A percentile compares a stretch with the other conserved stretches of the same genome.
Evolutionary conservation across 768 basidiomycete species (phyloP).

Genomic region (Russula olivacea): DNA sequence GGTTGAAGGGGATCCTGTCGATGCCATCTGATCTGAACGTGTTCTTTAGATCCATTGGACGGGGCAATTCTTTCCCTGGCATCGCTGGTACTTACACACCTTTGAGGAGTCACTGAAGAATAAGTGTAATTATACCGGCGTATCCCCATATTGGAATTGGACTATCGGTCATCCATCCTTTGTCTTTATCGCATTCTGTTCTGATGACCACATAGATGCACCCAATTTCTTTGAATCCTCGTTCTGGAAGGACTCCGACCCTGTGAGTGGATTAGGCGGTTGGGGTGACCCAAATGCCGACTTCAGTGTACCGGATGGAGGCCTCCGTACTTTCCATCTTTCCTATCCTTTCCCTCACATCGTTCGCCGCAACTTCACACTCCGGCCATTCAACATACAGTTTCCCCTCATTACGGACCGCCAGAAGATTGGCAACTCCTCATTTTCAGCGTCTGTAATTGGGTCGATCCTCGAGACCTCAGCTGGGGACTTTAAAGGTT

Average conservation of each 20-base stretch:
- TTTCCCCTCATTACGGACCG: slow-evolving; percentile 26
- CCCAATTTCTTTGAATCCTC: slow-evolving; percentile 25
- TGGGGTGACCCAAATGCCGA: slow-evolving; percentile 29
- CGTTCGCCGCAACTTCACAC: slow-evolving; percentile 33
- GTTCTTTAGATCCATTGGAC: slow-evolving; percentile 26
- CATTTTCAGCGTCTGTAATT: slow-evolving; percentile 28
- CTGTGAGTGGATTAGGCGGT: slow-evolving; percentile 28
- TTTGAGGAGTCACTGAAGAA: slow-evolving; percentile 26
- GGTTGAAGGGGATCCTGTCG: background rate
- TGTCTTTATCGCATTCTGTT: background rate
- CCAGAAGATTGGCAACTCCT: slow-evolving; percentile 27
- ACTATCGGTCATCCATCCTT: slow-evolving; percentile 22
- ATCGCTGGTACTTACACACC: slow-evolving; percentile 28
- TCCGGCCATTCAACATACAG: slow-evolving; percentile 26
- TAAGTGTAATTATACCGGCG: slow-evolving; percentile 28
- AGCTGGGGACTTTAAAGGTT: slow-evolving; percentile 31
- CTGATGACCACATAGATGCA: slow-evolving; percentile 22
- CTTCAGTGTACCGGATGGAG: slow-evolving; percentile 29
- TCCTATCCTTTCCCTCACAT: slow-evolving; percentile 34
- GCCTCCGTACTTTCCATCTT: slow-evolving; percentile 28
- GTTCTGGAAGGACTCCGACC: slow-evolving; percentile 27
- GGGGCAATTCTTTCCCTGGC: slow-evolving; percentile 30
- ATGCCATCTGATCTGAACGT: background rate
- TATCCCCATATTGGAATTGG: slow-evolving; percentile 32
- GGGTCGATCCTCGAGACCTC: slow-evolving; percentile 29